These are phyloP conservation scores for Podospora conica DNA, from an alignment of 495 filamentous ascomycete genomes.

Conservation along the genomic window DNA sequence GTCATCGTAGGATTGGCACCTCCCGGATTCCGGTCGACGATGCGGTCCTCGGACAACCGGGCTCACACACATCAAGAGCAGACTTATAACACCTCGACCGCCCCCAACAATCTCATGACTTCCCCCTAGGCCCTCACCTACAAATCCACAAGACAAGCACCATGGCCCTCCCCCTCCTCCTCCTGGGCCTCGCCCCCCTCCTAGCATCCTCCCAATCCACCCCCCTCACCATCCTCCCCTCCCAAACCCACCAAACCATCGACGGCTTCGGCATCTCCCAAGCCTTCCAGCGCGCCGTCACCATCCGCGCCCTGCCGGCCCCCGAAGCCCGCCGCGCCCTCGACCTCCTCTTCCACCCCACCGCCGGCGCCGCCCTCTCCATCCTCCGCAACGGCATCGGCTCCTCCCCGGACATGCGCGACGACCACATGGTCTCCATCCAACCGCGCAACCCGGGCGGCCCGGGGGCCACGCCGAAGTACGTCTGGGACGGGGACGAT, in stretches of 20 bases:
- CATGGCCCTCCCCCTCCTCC: neutral
- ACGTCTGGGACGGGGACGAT: slow-evolving; percentile 49
- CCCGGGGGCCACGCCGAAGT: slow-evolving; percentile 36
- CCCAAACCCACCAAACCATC: slow-evolving; percentile 41
- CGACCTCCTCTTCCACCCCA: slow-evolving; percentile 48
- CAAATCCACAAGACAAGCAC: neutral
- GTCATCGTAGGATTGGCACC: neutral
- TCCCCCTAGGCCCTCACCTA: neutral
- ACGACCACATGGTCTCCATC: slow-evolving; percentile 45
- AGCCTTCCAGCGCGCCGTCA: slow-evolving; percentile 50
- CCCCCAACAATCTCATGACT: neutral
- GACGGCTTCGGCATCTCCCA: slow-evolving; percentile 49
- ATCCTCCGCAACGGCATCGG: slow-evolving; percentile 55
- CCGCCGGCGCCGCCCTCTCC: slow-evolving; percentile 46
- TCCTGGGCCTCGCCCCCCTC: neutral
- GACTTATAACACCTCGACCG: neutral
- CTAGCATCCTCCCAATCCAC: neutral
- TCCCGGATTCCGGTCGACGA: neutral
- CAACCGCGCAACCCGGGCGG: slow-evolving; percentile 41
- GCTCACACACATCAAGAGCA: neutral
- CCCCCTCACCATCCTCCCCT: slow-evolving; percentile 37
- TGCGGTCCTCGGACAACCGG: neutral
- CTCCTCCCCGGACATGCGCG: slow-evolving; percentile 37
- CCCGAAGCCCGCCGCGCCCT: slow-evolving; percentile 41
- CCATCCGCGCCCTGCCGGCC: slow-evolving; percentile 44